A percentile compares a stretch with the other conserved stretches of the same genome.
phyloP scores from a whole-genome alignment of 2,329 filamentous ascomycete species.

The Diaporthe velutina region DNA sequence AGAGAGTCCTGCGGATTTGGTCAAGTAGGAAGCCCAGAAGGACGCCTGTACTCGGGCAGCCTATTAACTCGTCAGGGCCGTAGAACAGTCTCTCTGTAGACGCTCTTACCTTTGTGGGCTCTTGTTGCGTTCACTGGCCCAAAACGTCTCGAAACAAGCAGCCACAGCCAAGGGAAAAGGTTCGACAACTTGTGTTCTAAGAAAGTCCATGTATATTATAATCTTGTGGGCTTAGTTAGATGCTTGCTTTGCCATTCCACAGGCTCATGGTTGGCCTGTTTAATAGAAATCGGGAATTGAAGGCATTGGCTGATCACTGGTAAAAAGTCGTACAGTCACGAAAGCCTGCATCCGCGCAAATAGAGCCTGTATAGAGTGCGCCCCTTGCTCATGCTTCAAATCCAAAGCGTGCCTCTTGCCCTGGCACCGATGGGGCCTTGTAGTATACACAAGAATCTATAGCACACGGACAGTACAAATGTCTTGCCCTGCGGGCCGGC shows the following conservation, averaged over 20 bases:
- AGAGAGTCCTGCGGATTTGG: background rate
- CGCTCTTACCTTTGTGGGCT: background rate
- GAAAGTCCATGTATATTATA: no score
- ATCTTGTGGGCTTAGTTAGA: background rate
- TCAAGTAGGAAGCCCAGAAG: background rate
- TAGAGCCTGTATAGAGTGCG: background rate
- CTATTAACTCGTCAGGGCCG: background rate
- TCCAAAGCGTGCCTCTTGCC: background rate
- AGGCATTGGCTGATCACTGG: background rate
- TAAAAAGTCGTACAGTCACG: no score
- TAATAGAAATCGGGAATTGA: background rate
- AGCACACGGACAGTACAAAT: slow-evolving; percentile 26
- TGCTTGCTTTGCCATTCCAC: background rate
- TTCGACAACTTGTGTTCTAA: background rate
- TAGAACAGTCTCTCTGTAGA: background rate
- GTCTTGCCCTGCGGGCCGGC: slow-evolving; percentile 13
- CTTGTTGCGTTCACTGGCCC: background rate
- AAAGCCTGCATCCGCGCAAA: no score
- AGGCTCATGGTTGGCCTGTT: background rate
- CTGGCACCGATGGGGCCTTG: background rate
- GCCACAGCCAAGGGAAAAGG: no score
- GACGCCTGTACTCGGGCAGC: background rate
- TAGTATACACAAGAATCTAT: slow-evolving; percentile 34
- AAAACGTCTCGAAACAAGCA: no score
- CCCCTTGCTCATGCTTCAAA: background rate